These are phyloP conservation scores for Cucurbita argyrosperma DNA, from an alignment of 306 rosid genomes.

Conservation along the genomic window DNA sequence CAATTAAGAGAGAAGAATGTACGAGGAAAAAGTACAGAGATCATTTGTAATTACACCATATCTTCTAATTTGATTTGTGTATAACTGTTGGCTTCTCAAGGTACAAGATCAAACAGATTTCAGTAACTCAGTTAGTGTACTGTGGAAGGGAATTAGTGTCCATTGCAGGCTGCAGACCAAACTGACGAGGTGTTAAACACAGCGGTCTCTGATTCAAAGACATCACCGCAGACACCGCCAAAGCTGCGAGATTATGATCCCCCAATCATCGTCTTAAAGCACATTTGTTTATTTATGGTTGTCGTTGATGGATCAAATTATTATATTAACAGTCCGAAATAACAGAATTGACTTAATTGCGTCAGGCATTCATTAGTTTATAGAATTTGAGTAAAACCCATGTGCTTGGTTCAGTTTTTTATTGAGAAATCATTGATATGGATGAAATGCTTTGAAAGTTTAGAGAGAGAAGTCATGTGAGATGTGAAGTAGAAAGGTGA, in stretches of 20 bases:
- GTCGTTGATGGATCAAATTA: neutral
- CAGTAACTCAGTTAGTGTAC: neutral
- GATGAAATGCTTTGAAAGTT: neutral
- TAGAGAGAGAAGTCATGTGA: neutral
- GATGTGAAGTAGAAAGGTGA: neutral
- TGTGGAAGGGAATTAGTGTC: slow-evolving; percentile 1
- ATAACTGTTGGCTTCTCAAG: neutral
- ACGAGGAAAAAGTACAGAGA: neutral
- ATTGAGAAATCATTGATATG: neutral
- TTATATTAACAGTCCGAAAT: neutral
- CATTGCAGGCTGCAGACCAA: neutral
- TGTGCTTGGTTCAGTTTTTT: slow-evolving; percentile 46
- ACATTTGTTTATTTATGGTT: neutral
- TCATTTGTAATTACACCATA: neutral
- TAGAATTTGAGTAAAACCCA: slow-evolving; percentile 27
- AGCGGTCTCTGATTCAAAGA: slow-evolving; percentile 30
- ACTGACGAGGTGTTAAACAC: neutral
- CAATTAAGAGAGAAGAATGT: neutral
- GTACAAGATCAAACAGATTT: slow-evolving; percentile 1
- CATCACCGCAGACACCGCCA: slow-evolving; percentile 43
- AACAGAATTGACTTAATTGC: slow-evolving; percentile 14
- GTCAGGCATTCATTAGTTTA: slow-evolving; percentile 22
- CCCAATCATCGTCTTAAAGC: slow-evolving; percentile 27
- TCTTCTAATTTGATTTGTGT: neutral
- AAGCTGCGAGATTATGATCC: slow-evolving; percentile 45